phyloP scores from a whole-genome alignment of 805 yeast genomes.

The Schwanniomyces occidentalis region DNA sequence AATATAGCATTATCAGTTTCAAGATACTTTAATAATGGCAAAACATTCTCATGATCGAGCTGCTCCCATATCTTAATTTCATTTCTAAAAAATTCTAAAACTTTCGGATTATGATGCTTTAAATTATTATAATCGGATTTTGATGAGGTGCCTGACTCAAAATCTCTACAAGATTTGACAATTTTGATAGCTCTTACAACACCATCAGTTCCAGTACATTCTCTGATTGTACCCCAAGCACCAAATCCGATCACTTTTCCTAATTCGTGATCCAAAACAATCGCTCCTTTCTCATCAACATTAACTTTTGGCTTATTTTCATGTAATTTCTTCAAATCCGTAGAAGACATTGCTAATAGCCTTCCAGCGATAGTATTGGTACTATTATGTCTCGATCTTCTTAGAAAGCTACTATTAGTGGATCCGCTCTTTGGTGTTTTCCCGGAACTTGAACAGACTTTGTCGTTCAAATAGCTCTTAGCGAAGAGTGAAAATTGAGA shows the following conservation, averaged over 20 bases:
- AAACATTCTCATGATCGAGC: constrained; percentile 61
- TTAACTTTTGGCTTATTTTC: constrained; percentile 29
- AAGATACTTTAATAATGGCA: constrained; percentile 61
- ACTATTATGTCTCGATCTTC: constrained; percentile 32
- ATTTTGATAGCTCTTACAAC: constrained; percentile 59
- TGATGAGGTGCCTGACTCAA: constrained; percentile 6
- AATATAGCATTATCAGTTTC: constrained; percentile 66
- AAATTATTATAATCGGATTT: too few species aligned
- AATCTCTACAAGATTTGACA: constrained; percentile 35
- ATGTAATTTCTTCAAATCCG: constrained; percentile 30
- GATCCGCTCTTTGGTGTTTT: constrained; percentile 19
- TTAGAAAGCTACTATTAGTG: constrained; percentile 27
- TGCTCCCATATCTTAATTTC: constrained; percentile 79
- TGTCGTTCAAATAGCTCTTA: constrained; percentile 31
- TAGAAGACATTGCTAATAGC: constrained; percentile 35
- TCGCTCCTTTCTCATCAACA: constrained; percentile 67
- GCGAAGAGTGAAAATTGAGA: constrained; percentile 44
- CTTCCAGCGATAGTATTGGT: constrained; percentile 43
- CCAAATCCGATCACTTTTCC: constrained; percentile 85
- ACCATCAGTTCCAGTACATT: constrained; percentile 48
- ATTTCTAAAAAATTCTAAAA: constrained; percentile 59
- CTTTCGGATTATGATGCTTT: constrained; percentile 47
- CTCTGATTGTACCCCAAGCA: constrained; percentile 86
- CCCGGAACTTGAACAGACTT: constrained; percentile 20
- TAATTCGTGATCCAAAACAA: constrained; percentile 58